Evolutionary conservation across 192 early-diverging fungal species (phyloP), one percentile per base, ranked within the genome.

Genomic region (Coemansia sp.): DNA sequence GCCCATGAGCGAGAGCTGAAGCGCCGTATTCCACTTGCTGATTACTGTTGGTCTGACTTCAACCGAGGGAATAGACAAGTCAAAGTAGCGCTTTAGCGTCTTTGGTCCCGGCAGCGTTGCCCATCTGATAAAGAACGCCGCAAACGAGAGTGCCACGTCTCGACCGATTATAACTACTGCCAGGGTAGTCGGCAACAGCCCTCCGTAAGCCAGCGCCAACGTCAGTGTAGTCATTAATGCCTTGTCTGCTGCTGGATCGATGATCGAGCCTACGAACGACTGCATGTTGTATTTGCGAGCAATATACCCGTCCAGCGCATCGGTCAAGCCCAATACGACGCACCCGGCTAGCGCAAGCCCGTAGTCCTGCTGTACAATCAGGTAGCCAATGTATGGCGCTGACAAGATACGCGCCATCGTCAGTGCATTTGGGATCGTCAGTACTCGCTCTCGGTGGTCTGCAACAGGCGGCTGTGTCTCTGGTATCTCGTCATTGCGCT

Each of bases 221-320:
- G 93, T 94, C 66, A 99, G 68, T 18, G 91, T 89, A 0, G 96
- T 96, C 95, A 97, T 96, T 18, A 97, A 74, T 4, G 91, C 87
- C 75, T 97, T 99, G 81, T 99, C 97, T 18, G 95, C 95, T 11
- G 91, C 90, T 5, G 97, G 97, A 77, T 99, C 96, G 40, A 97
- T 87, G 29, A 95, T 94, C 5, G 92, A 92, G 12, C 95, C 96
- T 38, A 95, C 83, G 52, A 93, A 87, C 22, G 94, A 94, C 72
- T 89, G 88, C 90, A 94, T 89, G 44, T 95, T 93, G 78, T 88
- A 97, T 50, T 86, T 76, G 27, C 97, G 87, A 12, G 96, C 96
- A 74, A 99, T 93, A 65, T 84, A 95, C 33, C 95, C 95, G 77
- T 96, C 95, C 20, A 93, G 76, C 78, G 91, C 84, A 84, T 99